Base-by-base conservation (phyloP, 345 rosid genomes). In the Durio zibethinus region DNA sequence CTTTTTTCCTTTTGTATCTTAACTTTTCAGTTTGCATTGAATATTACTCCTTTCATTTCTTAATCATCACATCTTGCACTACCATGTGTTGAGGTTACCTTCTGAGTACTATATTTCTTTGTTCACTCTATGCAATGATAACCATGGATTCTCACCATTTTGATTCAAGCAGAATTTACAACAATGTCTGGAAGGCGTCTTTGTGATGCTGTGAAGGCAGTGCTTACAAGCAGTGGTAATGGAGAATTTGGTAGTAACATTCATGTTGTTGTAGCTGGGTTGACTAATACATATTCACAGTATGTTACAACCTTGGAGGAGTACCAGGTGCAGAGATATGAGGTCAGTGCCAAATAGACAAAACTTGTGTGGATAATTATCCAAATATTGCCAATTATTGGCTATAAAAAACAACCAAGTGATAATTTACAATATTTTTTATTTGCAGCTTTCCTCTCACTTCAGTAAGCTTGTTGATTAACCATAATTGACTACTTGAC, bases 181-280 rank as follows among this genome's bases (percentile, higher is more conserved):
- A 92, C 99, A 66, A 97, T 97, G 99, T 94, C 99, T 80, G 98
- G 99, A 81, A 92, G 99, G 86, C 97, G 96, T 42, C 99, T 97
- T 74, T 92, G 98, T n/a, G 93, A 92, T 76, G 95, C 99, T 73
- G 97, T 97, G 78, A 88, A 89, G 86, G 40, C 83, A 1, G 87
- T 92, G 70, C 90, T 97, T 54, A 81, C 85, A 76, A 83, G 90
- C 83, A 82, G 81, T 56, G 86, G 85, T 56, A 77, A 81, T 62
- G 80, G 78, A 70, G 87, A 91, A 74, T 84, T 87, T 65, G 72
- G 36, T 10, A 77, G 83, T 74, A 54, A 87, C 64, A 85, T 88
- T 84, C 97, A 91, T 72, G 91, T 97, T 61, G 91, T 97, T 76
- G 82, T 97, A 84, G 97, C 99, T 36, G 98, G 99, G 40, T 88